Conservation (phyloP, 805 yeast genomes). For the Zygoascus ofunaensis region DNA sequence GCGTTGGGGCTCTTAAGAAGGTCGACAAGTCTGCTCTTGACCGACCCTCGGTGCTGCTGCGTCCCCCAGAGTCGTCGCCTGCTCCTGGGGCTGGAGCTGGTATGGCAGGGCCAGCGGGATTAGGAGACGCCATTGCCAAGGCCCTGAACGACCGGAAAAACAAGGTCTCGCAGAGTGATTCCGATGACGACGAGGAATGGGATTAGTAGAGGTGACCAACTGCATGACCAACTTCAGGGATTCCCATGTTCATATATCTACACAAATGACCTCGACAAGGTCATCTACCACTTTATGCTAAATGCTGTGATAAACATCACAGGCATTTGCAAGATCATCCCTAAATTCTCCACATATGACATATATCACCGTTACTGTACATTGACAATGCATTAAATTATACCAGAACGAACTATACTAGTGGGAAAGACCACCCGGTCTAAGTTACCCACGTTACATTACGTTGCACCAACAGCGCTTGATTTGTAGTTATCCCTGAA, state of each 20-base stretch:
- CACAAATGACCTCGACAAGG: too few species aligned
- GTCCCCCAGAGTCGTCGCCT: constrained; percentile 24
- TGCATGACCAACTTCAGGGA: neutral
- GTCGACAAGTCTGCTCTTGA: constrained; percentile 80
- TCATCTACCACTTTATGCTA: too few species aligned
- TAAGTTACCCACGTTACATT: too few species aligned
- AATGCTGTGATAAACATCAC: too few species aligned
- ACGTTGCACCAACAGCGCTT: too few species aligned
- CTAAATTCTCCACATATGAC: too few species aligned
- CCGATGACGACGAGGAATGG: constrained; percentile 77
- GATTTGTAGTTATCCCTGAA: neutral
- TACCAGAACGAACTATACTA: too few species aligned
- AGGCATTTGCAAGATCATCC: too few species aligned
- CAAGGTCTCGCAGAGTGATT: constrained; percentile 73
- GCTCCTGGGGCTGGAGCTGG: constrained; percentile 21
- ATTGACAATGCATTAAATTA: too few species aligned
- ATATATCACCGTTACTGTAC: too few species aligned
- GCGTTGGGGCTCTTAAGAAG: constrained; percentile 57
- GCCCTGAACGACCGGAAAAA: constrained; percentile 77
- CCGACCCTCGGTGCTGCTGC: constrained; percentile 61
- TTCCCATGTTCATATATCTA: neutral
- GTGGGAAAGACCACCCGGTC: too few species aligned
- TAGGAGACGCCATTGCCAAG: constrained; percentile 83
- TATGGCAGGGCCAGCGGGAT: constrained; percentile 37
- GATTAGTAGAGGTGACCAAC: constrained; percentile 8